Evolutionary conservation across 352 stramenopile genomes (phyloP), one percentile per base, ranked within the genome.

Genomic region (Globisporangium ultimum): DNA sequence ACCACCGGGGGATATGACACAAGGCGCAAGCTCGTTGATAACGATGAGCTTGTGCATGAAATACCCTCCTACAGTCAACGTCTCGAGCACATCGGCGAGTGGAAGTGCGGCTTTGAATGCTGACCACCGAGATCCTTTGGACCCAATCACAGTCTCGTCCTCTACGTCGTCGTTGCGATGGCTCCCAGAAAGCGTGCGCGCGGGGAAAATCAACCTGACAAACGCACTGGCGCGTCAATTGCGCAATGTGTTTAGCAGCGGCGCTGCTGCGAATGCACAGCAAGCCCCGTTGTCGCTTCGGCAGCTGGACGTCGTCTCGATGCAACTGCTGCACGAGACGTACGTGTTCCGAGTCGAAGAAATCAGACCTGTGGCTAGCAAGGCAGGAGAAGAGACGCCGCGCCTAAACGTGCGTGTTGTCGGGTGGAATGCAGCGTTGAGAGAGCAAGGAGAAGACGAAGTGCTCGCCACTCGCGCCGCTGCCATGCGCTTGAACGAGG

Each of bases 271-370:
- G 48, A 53, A 63, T n/a, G 34, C 70, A 11, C 48, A 24, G 57
- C 66, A 20, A 50, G 58, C 3, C 7, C 48, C 76, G 32, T 28
- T 87, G 17, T 10, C 8, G 40, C 40, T 45, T n/a, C 40, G 7
- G 3, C 4, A 18, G 18, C 13, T 15, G 12, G 12, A n/a, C 17
- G 40, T 45, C 13, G 49, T 89, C 24, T 63, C 77, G 22, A 61
- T 85, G 22, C 78, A 58, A 46, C 34, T 89, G 20, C 56, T 89
- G 40, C 68, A 71, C 9, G 75, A 83, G 53, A 83, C 66, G 36
- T 89, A 72, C 40, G 56, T 85, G 17, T 81, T 89, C 20, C 67
- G 66, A 17, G 51, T 87, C 24, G 60, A 74, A 17, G 24, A 24
- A 0, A 53, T 32, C 55, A 0, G 43, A 50, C 18, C 12, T n/a